Base-by-base conservation (phyloP, 306 rosid species). In the Vachellia pachyceras region DNA sequence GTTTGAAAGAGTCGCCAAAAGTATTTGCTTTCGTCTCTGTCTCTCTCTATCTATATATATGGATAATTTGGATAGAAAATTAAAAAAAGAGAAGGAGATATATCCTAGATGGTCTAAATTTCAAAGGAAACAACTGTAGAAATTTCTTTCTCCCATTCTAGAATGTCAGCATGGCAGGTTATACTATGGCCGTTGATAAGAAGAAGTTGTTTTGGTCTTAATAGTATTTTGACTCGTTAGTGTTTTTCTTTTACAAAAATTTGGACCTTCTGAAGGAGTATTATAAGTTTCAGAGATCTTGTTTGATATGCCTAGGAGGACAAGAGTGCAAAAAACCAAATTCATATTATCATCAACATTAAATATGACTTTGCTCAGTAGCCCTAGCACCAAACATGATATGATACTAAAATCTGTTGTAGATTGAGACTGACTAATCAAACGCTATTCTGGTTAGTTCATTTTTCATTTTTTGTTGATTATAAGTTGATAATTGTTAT, bases 351-450 rank as follows among this genome's bases (percentile, higher is more conserved):
- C 73, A 57, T 39, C n/a, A 58, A 70, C 29, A 0, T 79, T 55
- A 15, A 42, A 33, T 61, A 33, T 61, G 40, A 35, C 60, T 60
- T 71, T 60, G 25, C 5, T 44, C 63, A n/a, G 63, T 81, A 18
- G 25, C 18, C 29, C 40, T 76, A 12, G 54, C 69, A 33, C 35
- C 55, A 64, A 79, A 55, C 3, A 33, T 73, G 39, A 7, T 7
- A 65, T 67, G 15, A 18, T 65, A 45, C 45, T 65, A 29, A 76
- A 33, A 41, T 45, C 72, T 35, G 8, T 2, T 71, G 52, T 67
- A 76, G 54, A 57, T 54, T 64, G 75, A 75, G 25, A 41, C 75
- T 77, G 79, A 39, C 63, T 47, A 70, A 18, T 54, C 36, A 33
- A 9, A 29, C 69, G 66, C 46, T 58, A 6, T 44, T 69, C 35